Percentiles rank a stretch among this genome's conserved stretches.
These are phyloP conservation scores for Aspergillus incahuasiensis DNA, from an alignment of 495 filamentous ascomycete species.

Conservation along the genomic window DNA sequence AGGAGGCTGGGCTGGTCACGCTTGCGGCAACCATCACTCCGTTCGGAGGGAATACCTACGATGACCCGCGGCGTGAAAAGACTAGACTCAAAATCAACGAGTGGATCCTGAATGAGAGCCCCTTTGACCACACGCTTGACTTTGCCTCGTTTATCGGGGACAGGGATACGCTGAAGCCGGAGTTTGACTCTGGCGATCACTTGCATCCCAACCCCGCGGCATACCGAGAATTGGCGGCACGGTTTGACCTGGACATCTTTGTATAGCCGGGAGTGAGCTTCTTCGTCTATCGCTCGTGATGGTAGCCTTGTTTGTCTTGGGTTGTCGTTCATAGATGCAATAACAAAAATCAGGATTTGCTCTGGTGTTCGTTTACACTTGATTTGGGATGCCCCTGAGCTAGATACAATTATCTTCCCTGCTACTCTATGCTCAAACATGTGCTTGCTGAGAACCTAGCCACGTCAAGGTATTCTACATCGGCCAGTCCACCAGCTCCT, in stretches of 20 bases:
- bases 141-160: conserved; percentile 53
- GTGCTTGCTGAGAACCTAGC: too few relatives aligned
- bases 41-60: conserved; percentile 40
- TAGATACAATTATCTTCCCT: too few relatives aligned
- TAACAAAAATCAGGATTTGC: too few relatives aligned
- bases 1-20: conserved; percentile 49
- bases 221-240: conserved; percentile 53
- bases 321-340: too few relatives aligned
- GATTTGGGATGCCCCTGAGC: too few relatives aligned
- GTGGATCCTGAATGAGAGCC: conserved; percentile 55
- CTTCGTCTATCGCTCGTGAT: too few relatives aligned
- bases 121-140: conserved; percentile 60
- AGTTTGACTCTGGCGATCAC: conserved; percentile 65
- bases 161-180: conserved; percentile 35
- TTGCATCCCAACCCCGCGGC: conserved; percentile 66
- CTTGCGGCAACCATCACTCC: conserved; percentile 68
- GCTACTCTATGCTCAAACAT: too few relatives aligned
- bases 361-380: too few relatives aligned
- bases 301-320: too few relatives aligned
- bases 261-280: conserved; percentile 29
- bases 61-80: conserved; percentile 47
- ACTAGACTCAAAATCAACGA: conserved; percentile 57
- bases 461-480: too few relatives aligned
- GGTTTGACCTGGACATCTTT: conserved; percentile 42
- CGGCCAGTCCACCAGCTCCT: too few relatives aligned